Evolutionary conservation across 352 stramenopile genomes (phyloP).

Genomic region (Phytophthora hybrid): DNA sequence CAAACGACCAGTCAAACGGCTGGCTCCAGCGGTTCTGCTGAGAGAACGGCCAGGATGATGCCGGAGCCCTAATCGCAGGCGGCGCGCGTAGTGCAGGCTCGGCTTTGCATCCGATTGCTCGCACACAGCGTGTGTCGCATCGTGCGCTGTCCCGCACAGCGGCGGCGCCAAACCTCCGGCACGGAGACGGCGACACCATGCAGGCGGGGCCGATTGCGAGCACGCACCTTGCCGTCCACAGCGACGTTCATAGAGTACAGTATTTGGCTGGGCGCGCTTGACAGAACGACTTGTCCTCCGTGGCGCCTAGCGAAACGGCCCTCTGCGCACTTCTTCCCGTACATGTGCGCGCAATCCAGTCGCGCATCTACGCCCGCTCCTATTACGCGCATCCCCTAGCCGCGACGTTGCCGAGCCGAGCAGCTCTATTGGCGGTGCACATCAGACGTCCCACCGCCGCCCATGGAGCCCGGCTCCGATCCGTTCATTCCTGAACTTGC

Average conservation of each 20-base stretch:
- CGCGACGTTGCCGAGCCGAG: neutral
- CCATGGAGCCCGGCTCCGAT: constrained; percentile 1
- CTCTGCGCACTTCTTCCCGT: constrained; percentile 22
- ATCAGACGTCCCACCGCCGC: constrained; percentile 8
- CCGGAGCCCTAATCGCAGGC: neutral
- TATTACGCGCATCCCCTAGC: constrained; percentile 13
- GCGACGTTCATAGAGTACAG: neutral
- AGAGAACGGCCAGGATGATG: constrained; percentile 14
- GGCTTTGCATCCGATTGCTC: constrained; percentile 20
- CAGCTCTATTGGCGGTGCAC: constrained; percentile 2
- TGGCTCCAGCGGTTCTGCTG: constrained; percentile 2
- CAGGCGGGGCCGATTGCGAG: neutral
- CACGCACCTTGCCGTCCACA: neutral
- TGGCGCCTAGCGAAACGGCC: neutral
- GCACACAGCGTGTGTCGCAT: constrained; percentile 21
- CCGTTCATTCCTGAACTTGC: constrained; percentile 38
- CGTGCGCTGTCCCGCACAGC: constrained; percentile 8
- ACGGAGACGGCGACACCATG: no score
- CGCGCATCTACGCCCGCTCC: constrained; percentile 12
- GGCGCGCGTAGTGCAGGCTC: constrained; percentile 17
- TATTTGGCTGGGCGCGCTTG: neutral
- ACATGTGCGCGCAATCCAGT: constrained; percentile 30
- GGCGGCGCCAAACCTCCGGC: no score
- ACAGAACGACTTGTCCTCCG: neutral
- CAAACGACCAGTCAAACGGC: constrained; percentile 13